Evolutionary conservation across 495 filamentous ascomycete species (phyloP).

Genomic region (Penicillium pancosmium): DNA sequence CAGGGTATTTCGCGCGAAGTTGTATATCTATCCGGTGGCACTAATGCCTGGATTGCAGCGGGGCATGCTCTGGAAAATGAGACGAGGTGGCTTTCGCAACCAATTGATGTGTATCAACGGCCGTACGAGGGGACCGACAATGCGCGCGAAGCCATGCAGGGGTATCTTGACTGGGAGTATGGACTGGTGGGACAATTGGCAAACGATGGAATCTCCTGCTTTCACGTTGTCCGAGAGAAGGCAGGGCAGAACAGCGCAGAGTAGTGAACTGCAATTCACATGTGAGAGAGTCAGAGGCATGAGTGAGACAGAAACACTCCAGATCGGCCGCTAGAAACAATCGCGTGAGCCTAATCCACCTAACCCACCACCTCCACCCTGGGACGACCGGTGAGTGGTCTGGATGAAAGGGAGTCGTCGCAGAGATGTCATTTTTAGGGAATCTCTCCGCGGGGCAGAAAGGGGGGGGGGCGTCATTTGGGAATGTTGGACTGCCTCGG

Average conservation of each 20-base stretch:
- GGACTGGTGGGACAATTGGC: slow-evolving; percentile 31
- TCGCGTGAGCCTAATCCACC: not conserved
- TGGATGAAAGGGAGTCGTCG: not conserved
- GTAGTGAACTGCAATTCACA: not conserved
- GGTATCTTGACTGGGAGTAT: slow-evolving; percentile 35
- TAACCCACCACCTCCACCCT: slow-evolving; percentile 1
- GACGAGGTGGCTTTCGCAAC: slow-evolving; percentile 24
- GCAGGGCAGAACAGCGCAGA: not conserved
- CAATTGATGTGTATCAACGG: slow-evolving; percentile 32
- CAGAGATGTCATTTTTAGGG: not conserved
- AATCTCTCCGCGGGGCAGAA: slow-evolving; percentile 1
- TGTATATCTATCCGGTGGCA: slow-evolving; percentile 23
- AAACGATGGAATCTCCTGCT: slow-evolving; percentile 29
- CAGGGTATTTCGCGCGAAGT: slow-evolving; percentile 12
- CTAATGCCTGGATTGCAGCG: slow-evolving; percentile 24
- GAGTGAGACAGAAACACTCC: not conserved
- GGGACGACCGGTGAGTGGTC: not conserved
- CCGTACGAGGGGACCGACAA: slow-evolving; percentile 33
- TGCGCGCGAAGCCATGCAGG: slow-evolving; percentile 32
- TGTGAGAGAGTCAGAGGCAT: not conserved
- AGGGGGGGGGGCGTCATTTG: not conserved
- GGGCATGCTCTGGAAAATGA: slow-evolving; percentile 25
- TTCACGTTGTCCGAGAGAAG: slow-evolving; percentile 23
- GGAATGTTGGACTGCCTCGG: not conserved
- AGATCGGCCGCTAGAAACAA: not conserved